Evolutionary conservation across 1,284 basidiomycete genomes (phyloP), one percentile per base, ranked within the genome.

Genomic region (Cryptococcus sp.): DNA sequence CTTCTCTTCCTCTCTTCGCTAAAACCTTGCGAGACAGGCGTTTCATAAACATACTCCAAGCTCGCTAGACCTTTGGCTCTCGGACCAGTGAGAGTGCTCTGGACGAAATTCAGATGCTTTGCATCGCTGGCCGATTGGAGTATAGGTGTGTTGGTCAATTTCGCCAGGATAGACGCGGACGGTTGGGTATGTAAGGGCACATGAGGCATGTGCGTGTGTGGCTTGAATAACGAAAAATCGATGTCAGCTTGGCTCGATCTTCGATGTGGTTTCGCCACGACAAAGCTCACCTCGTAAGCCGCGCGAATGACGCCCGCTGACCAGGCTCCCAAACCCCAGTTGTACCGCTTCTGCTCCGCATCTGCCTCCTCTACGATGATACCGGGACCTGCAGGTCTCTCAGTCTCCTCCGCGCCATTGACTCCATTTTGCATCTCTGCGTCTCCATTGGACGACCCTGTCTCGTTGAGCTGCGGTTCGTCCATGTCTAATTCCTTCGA

Each of bases 161-260:
- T 67, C 17, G 60, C 49, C 22, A 64, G 19, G 15, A 49, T 47
- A 0, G 73, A 62, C 0, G 38, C 17, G 0, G 65, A 64, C 0
- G 78, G 73, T 57, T 80, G 79, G 2, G 76, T 78, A 40, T 55
- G 54, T 20, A 62, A 60, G 3, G 76, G 77, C 1, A 80, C 68
- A 63, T 77, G 72, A 8, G 73, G 75, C 56, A 70, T 69, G 23
- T 77, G 73, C 7, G 77, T 77, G 50, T 77, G 74, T n/a, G 75
- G 75, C 73, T 76, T 54, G 6, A 15, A 35, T 16, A 5, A 41
- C 19, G 30, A 42, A 11, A 52, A 22, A 20, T 51, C 13, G n/a
- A 23, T 23, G 4, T 39, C n/a, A 27, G 45, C 45, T 8, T 35
- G 39, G 45, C 45, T 8, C 25, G 39, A 23, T 1, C 3, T 52